Evolutionary conservation across 1,139 yeast genomes (phyloP), one percentile per base, ranked within the genome.

Genomic region (Sugiyamaella grinbergsii): DNA sequence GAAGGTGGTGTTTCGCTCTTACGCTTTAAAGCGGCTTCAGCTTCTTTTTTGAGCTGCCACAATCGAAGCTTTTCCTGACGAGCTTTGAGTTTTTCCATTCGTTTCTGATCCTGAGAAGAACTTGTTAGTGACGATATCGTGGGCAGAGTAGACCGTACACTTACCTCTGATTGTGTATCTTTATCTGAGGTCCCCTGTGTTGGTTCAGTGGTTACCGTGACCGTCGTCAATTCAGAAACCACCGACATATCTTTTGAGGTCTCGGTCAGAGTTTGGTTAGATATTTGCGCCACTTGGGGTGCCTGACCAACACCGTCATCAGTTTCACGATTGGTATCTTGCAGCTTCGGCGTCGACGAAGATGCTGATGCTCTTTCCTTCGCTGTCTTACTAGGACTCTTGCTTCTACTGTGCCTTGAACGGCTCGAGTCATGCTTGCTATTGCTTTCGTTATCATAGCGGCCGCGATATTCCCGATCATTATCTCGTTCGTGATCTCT

Each of bases 31-130:
- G 24, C 32, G 13, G 50, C 55, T 66, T 70, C 57, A 65, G 65
- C 49, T 56, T 47, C 49, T 53, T 67, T 70, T 55, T 68, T 65
- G 42, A 57, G 59, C 58, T 70, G 71, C 76, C 76, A 72, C 49
- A 63, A 64, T 8, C 69, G 71, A 31, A 71, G 55, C 38, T 65
- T 63, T 37, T 69, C 71, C 54, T 62, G 65, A 44, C 75, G 62
- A 49, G 64, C 67, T 43, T 65, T 62, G 49, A 57, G 58, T 56
- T 65, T 59, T 54, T 66, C 62, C 54, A 65, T 59, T 47, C 54
- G 57, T 22, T 43, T 23, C 20, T 42, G 40, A 1, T 42, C 47
- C 47, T 42, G 23, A 15, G 5, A 18, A 5, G 20, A 3, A 4
- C 28, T n/a, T 16, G 43, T 40, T 40, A 40, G 34, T 28, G 13